Percentiles rank a stretch among this genome's conserved stretches.
Evolutionary conservation across 169 alveolate genomes (phyloP).

Genomic region (Cryptosporidium tyzzeri): DNA sequence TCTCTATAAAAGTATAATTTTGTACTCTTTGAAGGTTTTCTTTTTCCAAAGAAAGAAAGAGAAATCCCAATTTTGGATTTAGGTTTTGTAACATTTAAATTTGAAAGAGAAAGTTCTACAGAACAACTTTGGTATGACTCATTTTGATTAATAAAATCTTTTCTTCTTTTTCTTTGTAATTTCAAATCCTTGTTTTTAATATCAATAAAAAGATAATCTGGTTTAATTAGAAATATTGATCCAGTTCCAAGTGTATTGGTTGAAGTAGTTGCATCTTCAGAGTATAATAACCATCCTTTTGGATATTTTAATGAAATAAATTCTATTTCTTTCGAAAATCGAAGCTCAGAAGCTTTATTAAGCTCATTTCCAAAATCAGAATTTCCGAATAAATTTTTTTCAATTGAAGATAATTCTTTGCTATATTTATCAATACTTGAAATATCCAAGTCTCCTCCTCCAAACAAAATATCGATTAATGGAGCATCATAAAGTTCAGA

Average conservation of each 20-base stretch:
- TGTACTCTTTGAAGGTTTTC: conserved; percentile 57
- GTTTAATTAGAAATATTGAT: conserved; percentile 58
- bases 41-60: conserved; percentile 63
- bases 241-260: conserved; percentile 48
- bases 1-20: conserved; percentile 31
- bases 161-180: neutral
- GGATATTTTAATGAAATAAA: conserved; percentile 31
- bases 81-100: neutral
- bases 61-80: conserved; percentile 44
- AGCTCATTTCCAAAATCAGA: neutral
- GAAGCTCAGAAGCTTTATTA: neutral
- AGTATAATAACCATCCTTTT: conserved; percentile 43
- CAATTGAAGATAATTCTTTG: neutral
- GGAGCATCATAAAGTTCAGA: conserved; percentile 19
- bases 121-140: neutral
- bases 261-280: conserved; percentile 61
- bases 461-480: conserved; percentile 39
- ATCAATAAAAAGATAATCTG: conserved; percentile 49
- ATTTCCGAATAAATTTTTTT: conserved; percentile 11
- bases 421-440: neutral
- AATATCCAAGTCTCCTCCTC: conserved; percentile 19
- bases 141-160: neutral
- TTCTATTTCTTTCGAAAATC: conserved; percentile 8
- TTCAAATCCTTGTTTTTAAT: neutral
- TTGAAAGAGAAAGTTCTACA: neutral